Evolutionary conservation across 495 filamentous ascomycete species (phyloP).

Genomic region (Hypoxylon lienhwacheense): DNA sequence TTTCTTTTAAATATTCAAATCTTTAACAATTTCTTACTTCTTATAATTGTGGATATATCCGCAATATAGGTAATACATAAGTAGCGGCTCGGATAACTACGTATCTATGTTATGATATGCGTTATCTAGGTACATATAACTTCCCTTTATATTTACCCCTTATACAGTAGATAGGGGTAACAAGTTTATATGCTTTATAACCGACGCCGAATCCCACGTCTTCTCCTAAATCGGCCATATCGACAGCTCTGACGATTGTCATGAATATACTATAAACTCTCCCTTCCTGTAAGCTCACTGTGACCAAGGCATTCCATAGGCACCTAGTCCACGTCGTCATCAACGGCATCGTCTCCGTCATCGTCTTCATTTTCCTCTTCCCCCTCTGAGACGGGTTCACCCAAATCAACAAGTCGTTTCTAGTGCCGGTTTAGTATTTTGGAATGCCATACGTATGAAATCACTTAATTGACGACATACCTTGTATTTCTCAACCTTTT

Average conservation of each 20-base stretch:
- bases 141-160: background rate
- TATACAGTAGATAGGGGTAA: background rate
- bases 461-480: constrained; percentile 48
- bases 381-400: constrained; percentile 73
- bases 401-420: constrained; percentile 74
- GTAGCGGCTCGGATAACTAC: constrained; percentile 31
- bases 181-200: too few relatives aligned
- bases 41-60: constrained; percentile 28
- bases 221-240: constrained; percentile 17
- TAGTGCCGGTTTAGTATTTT: constrained; percentile 33
- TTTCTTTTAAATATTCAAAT: too few relatives aligned
- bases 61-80: constrained; percentile 1
- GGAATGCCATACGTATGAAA: background rate
- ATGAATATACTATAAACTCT: background rate
- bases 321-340: constrained; percentile 33
- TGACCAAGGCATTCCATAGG: background rate
- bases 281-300: background rate
- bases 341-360: constrained; percentile 51
- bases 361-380: constrained; percentile 72
- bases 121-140: background rate
- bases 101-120: constrained; percentile 16
- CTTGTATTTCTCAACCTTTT: constrained; percentile 79
- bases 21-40: constrained; percentile 30
- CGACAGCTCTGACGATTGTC: background rate
- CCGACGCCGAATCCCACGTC: background rate